A percentile compares a stretch with the other conserved stretches of the same genome.
Evolutionary conservation across 768 basidiomycete species (phyloP).

Genomic region (Gloeostereum incarnatum): DNA sequence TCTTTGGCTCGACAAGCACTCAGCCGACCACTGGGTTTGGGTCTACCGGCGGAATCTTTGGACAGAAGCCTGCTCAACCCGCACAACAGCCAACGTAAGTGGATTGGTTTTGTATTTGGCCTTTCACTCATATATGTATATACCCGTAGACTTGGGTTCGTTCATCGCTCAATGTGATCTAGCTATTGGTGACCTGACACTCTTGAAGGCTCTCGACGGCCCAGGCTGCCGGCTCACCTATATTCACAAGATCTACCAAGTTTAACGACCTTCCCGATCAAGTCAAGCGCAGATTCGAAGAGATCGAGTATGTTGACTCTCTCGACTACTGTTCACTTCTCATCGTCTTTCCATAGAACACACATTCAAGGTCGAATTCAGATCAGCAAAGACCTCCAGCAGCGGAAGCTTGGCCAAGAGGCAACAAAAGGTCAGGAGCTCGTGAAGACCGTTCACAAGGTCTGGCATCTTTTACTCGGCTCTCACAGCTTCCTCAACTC

Average conservation of each 20-base stretch:
- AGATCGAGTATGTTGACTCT: conserved; percentile 49
- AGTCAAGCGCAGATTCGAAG: conserved; percentile 52
- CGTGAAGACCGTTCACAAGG: conserved; percentile 61
- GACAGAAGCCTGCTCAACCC: conserved; percentile 7
- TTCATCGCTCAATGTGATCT: conserved; percentile 1
- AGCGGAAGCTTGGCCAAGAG: conserved; percentile 68
- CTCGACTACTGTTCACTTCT: background rate
- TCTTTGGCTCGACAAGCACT: conserved; percentile 14
- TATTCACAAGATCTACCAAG: conserved; percentile 54
- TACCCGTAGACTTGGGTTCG: conserved; percentile 13
- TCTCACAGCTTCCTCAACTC: background rate
- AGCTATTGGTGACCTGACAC: background rate
- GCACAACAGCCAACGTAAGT: conserved; percentile 13
- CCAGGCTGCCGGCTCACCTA: conserved; percentile 20
- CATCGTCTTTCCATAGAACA: conserved; percentile 25
- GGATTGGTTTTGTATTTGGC: conserved; percentile 1
- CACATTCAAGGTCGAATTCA: conserved; percentile 73
- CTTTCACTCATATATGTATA: conserved; percentile 2
- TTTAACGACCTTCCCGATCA: conserved; percentile 79
- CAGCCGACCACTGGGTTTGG: conserved; percentile 8
- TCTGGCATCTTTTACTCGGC: conserved; percentile 12
- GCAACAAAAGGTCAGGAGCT: conserved; percentile 64
- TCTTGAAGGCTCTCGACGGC: conserved; percentile 3
- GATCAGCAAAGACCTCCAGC: conserved; percentile 71
- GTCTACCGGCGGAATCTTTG: conserved; percentile 10